Evolutionary conservation across 148 eudicot species (phyloP), one percentile per base, ranked within the genome.

Genomic region (Chenopodium quinoa): DNA sequence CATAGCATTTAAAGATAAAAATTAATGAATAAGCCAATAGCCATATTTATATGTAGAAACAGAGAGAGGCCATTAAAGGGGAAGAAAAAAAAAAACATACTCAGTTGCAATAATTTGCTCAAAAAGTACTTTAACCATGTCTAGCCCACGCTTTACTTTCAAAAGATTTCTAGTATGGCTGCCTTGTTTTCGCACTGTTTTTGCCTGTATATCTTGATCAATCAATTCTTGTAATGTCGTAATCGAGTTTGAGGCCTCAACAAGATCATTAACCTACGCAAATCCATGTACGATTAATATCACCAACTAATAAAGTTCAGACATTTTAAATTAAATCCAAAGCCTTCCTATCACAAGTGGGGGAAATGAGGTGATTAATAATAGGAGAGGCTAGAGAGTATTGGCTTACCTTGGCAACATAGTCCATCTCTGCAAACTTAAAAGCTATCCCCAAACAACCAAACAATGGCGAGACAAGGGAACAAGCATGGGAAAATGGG

Each of bases 401-500:
- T 44, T 22, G 46, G 62, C 50, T 63, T 83, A 88, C 98, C 91
- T 95, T 95, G 83, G 93, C 89, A 70, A 93, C 97, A 73, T 93
- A 95, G 82, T 95, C 98, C 86, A 90, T 87, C 77, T 93, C 98
- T 9, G 98, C 98, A 79, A 95, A 95, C 86, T 92, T 93, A 89
- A 95, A 95, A 78, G 98, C 98, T 85, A 95, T 89, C 25, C 98
- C 98, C 25, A 95, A 91, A 78, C 93, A 95, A 25, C 94, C 88
- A 75, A 95, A 95, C 32, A 95, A 91, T 19, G 98, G 98, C 46
- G 98, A 93, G 71, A 95, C 96, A 27, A 92, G 90, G n/a, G 94
- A 84, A 75, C 97, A 93, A 63, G 98, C 98, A 54, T 70, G 82
- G 48, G 97, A 92, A 87, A 95, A 95, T 11, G 91, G 88, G 74